These are phyloP conservation scores for Pholiota microspora DNA, from an alignment of 768 basidiomycete genomes.

Conservation along the genomic window DNA sequence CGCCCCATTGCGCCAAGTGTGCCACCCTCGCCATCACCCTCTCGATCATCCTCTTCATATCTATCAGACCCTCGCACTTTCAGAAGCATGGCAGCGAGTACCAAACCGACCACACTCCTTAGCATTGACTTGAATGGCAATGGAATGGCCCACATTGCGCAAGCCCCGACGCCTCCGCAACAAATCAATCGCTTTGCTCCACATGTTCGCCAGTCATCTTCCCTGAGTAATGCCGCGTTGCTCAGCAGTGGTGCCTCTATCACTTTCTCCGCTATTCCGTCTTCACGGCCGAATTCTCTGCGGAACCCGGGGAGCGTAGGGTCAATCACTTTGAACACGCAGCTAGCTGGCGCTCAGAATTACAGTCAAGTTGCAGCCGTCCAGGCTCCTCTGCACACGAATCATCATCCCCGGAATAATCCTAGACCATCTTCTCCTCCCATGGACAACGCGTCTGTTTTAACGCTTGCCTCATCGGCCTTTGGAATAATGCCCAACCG, in stretches of 20 bases:
- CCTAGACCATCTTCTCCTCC: conserved; percentile 91
- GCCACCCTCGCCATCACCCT: conserved; percentile 85
- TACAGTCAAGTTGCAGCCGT: conserved; percentile 35
- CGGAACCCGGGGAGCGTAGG: conserved; percentile 30
- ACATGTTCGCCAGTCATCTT: conserved; percentile 63
- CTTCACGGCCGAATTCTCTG: conserved; percentile 30
- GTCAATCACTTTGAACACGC: conserved; percentile 23
- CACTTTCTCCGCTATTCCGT: conserved; percentile 68
- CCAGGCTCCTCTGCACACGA: conserved; percentile 86
- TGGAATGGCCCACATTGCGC: conserved; percentile 90
- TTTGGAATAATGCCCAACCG: conserved; percentile 67
- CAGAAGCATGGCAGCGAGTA: conserved; percentile 80
- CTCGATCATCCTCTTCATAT: conserved; percentile 80
- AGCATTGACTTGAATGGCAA: conserved; percentile 80
- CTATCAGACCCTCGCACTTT: conserved; percentile 81
- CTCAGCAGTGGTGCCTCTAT: conserved; percentile 56
- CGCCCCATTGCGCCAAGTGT: conserved; percentile 87
- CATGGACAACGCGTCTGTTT: conserved; percentile 85
- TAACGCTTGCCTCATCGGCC: conserved; percentile 92
- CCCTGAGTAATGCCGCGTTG: conserved; percentile 44
- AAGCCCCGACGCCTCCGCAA: conserved; percentile 63
- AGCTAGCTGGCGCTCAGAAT: conserved; percentile 22
- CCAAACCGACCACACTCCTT: conserved; percentile 93
- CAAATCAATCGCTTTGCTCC: conserved; percentile 49
- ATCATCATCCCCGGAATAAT: conserved; percentile 95